Evolutionary conservation across 2,329 filamentous ascomycete species (phyloP).

Genomic region (Xylaria sp.): DNA sequence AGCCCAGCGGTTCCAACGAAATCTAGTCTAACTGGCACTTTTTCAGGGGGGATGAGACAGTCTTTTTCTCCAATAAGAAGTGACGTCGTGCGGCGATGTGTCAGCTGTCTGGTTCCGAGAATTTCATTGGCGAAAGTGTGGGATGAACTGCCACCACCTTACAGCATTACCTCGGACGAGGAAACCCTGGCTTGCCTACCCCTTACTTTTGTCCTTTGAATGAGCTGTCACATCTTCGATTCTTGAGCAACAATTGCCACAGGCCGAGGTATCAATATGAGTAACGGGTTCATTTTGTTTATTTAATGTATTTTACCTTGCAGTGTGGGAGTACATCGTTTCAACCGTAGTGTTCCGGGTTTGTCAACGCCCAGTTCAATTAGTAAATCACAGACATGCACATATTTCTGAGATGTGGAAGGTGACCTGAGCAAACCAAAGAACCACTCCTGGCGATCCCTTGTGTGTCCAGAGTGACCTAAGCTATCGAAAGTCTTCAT

Average conservation of each 20-base stretch:
- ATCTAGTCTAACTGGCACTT: not conserved
- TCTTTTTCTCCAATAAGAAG: not conserved
- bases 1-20: not conserved
- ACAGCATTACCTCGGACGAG: not conserved
- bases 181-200: not conserved
- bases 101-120: not conserved
- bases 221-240: not conserved
- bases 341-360: too few relatives aligned
- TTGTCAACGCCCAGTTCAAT: too few relatives aligned
- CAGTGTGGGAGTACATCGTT: not conserved
- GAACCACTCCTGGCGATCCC: too few relatives aligned
- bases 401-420: too few relatives aligned
- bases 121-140: constrained; percentile 4
- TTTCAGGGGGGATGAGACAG: not conserved
- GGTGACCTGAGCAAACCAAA: too few relatives aligned
- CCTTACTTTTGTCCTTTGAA: constrained; percentile 1
- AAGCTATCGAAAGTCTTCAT: too few relatives aligned
- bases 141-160: not conserved
- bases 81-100: not conserved
- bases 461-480: not conserved
- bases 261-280: too few relatives aligned
- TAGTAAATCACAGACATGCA: too few relatives aligned
- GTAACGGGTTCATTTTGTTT: too few relatives aligned
- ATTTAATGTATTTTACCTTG: not conserved
- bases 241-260: not conserved